phyloP scores from a whole-genome alignment of 1,284 basidiomycete genomes.

The Ganoderma multipileum region DNA sequence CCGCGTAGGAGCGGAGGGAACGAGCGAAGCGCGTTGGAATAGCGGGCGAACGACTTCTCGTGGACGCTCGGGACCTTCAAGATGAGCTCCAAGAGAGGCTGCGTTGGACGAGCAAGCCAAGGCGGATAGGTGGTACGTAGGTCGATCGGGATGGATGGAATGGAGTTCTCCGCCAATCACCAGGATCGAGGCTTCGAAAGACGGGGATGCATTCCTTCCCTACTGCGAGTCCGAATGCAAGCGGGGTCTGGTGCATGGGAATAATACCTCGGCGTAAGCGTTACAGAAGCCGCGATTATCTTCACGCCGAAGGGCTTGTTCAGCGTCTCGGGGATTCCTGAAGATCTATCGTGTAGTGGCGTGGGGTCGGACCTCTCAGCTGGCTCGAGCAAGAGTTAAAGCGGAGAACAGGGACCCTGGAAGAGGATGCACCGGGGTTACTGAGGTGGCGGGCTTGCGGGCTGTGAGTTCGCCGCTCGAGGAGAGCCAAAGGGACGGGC shows the following conservation, averaged over 20 bases:
- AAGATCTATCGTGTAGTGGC: conserved; percentile 23
- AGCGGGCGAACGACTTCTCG: background rate
- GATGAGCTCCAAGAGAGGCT: background rate
- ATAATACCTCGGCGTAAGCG: conserved; percentile 21
- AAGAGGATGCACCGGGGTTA: conserved; percentile 12
- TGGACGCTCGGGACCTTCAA: background rate
- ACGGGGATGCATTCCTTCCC: background rate
- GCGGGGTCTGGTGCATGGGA: conserved; percentile 19
- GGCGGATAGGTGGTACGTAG: background rate
- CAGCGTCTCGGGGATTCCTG: conserved; percentile 22
- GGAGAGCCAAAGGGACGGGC: conserved; percentile 2
- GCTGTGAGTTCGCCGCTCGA: conserved; percentile 9
- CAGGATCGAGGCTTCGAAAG: background rate
- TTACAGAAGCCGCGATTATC: conserved; percentile 18
- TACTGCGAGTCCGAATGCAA: background rate
- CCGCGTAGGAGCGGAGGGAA: conserved; percentile 27
- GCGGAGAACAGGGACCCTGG: conserved; percentile 29
- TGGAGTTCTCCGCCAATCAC: background rate
- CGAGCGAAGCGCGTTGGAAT: conserved; percentile 13
- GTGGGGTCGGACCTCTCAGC: conserved; percentile 20
- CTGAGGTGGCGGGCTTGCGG: conserved; percentile 1
- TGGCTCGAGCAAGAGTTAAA: conserved; percentile 22
- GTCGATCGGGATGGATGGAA: background rate
- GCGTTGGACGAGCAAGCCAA: background rate
- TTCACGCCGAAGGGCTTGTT: conserved; percentile 15